phyloP scores from a whole-genome alignment of 805 yeast genomes.

The Candida vartiovaarae region DNA sequence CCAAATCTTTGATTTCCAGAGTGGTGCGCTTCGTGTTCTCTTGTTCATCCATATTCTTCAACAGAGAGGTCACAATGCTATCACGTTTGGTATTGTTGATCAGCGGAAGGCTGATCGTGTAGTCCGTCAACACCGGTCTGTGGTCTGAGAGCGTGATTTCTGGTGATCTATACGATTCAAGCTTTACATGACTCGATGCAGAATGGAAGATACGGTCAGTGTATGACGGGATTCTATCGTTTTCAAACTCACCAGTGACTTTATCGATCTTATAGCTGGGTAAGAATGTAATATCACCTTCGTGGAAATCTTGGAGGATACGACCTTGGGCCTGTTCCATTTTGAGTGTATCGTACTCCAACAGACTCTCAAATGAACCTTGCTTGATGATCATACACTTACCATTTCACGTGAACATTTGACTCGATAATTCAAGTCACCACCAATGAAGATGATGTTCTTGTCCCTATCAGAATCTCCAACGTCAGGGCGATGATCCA shows the following conservation, averaged over 20 bases:
- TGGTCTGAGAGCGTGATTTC: slow-evolving; percentile 41
- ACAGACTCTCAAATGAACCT: slow-evolving; percentile 28
- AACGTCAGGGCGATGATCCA: slow-evolving; percentile 1
- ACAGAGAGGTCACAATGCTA: slow-evolving; percentile 29
- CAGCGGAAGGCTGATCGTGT: slow-evolving; percentile 25
- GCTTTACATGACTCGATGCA: slow-evolving; percentile 23
- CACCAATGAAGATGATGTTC: slow-evolving; percentile 33
- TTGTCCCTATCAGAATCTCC: slow-evolving; percentile 7
- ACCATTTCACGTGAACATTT: slow-evolving; percentile 25
- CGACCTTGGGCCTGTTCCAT: slow-evolving; percentile 27
- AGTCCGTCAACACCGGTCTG: slow-evolving; percentile 42
- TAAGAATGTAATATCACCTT: slow-evolving; percentile 38
- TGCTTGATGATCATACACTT: slow-evolving; percentile 22
- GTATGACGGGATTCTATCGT: slow-evolving; percentile 47
- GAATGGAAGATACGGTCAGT: slow-evolving; percentile 49
- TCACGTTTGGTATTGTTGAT: slow-evolving; percentile 32
- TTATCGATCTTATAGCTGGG: slow-evolving; percentile 46
- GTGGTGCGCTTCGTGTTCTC: slow-evolving; percentile 33
- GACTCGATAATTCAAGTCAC: slow-evolving; percentile 50
- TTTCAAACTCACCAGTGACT: slow-evolving; percentile 14
- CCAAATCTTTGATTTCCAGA: slow-evolving; percentile 30
- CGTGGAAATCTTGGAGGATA: slow-evolving; percentile 39
- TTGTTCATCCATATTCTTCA: slow-evolving; percentile 34
- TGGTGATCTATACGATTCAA: slow-evolving; percentile 20
- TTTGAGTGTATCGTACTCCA: slow-evolving; percentile 38